A percentile compares a stretch with the other conserved stretches of the same genome.
Conservation (phyloP, 2,329 filamentous ascomycete species). For the Cladosporium sp. region DNA sequence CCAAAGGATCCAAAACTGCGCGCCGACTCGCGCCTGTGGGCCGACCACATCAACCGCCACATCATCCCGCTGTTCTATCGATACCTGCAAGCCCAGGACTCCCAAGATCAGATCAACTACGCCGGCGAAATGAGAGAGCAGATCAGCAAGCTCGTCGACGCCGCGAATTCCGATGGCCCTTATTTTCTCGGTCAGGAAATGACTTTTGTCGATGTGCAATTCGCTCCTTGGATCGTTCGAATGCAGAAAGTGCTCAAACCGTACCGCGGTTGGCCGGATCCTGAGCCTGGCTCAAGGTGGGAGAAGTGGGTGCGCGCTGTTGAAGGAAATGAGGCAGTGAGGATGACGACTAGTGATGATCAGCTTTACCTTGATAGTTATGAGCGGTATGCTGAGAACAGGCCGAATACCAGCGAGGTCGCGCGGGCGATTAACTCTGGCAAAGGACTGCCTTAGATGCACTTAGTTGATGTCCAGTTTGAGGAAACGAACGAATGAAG, state of each 20-base stretch:
- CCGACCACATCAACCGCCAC: conserved; percentile 73
- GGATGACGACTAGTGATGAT: conserved; percentile 63
- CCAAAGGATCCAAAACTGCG: conserved; percentile 63
- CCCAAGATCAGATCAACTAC: conserved; percentile 53
- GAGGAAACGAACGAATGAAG: no score
- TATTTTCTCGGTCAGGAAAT: conserved; percentile 61
- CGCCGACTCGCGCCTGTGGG: conserved; percentile 75
- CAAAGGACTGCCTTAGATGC: conserved; percentile 48
- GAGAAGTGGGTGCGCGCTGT: conserved; percentile 67
- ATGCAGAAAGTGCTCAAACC: conserved; percentile 62
- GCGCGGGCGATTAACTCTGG: conserved; percentile 59
- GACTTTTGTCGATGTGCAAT: conserved; percentile 68
- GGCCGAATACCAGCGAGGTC: conserved; percentile 55
- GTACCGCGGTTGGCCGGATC: conserved; percentile 63
- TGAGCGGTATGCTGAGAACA: conserved; percentile 59
- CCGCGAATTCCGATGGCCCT: conserved; percentile 57
- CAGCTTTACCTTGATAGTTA: conserved; percentile 65
- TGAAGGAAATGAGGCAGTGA: conserved; percentile 59
- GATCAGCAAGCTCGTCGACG: conserved; percentile 59
- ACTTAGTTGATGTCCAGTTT: no score
- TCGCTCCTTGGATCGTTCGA: conserved; percentile 71
- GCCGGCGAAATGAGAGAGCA: conserved; percentile 61
- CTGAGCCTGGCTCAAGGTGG: conserved; percentile 62
- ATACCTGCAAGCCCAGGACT: conserved; percentile 63
- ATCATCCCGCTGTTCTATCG: conserved; percentile 75